Percentiles rank a stretch among this genome's conserved stretches.
These are phyloP conservation scores for Heliocybe sulcata DNA, from an alignment of 1,284 basidiomycete genomes.

Conservation along the genomic window DNA sequence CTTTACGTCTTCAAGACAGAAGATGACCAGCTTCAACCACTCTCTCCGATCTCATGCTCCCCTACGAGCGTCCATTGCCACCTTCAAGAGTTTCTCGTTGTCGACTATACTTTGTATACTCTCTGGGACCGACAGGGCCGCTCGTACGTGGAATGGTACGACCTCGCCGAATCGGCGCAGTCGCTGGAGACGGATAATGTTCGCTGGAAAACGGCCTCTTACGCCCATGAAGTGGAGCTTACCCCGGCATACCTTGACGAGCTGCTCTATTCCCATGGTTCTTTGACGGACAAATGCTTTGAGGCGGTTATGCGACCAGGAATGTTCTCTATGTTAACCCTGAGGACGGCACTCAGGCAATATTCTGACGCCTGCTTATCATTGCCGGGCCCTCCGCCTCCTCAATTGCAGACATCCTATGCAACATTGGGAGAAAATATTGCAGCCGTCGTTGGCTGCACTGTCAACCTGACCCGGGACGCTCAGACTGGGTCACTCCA, in stretches of 20 bases:
- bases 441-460: constrained; percentile 80
- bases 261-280: constrained; percentile 62
- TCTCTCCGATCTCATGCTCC: constrained; percentile 53
- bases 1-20: constrained; percentile 34
- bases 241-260: constrained; percentile 87
- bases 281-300: constrained; percentile 74
- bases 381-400: constrained; percentile 48
- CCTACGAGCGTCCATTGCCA: constrained; percentile 54
- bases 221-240: constrained; percentile 62
- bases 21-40: constrained; percentile 6
- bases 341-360: constrained; percentile 74
- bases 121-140: constrained; percentile 76
- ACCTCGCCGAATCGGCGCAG: constrained; percentile 27
- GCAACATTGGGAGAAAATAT: constrained; percentile 70
- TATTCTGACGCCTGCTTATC: constrained; percentile 71
- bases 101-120: constrained; percentile 45
- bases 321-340: constrained; percentile 76
- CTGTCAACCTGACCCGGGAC: constrained; percentile 67
- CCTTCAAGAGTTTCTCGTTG: constrained; percentile 67
- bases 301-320: constrained; percentile 81
- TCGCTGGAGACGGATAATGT: background rate
- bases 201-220: constrained; percentile 47
- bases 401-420: constrained; percentile 54
- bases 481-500: constrained; percentile 74
- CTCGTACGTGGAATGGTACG: constrained; percentile 56